Percentiles rank a stretch among this genome's conserved stretches.
phyloP scores from a whole-genome alignment of 495 filamentous ascomycete species.

The Podospora pseudoanserina region DNA sequence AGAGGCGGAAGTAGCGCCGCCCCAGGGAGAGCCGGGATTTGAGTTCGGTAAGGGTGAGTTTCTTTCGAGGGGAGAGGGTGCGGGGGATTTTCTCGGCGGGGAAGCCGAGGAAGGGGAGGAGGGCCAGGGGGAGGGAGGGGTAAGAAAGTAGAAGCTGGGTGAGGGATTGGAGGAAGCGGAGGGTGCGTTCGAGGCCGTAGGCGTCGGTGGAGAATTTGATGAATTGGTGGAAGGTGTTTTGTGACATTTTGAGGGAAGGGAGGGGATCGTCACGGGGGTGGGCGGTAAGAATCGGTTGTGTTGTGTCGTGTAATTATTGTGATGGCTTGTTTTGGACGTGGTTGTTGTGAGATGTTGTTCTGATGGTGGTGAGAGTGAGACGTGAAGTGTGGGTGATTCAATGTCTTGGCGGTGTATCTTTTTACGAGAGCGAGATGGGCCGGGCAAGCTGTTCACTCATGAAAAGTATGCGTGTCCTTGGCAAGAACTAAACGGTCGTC shows the following conservation, averaged over 20 bases:
- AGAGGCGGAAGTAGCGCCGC: slow-evolving; percentile 58
- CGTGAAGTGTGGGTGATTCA: background rate
- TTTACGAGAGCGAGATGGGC: background rate
- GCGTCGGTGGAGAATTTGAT: slow-evolving; percentile 43
- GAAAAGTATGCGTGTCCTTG: background rate
- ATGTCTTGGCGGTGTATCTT: background rate
- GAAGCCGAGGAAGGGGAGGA: slow-evolving; percentile 8
- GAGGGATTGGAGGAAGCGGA: slow-evolving; percentile 57
- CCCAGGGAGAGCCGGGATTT: slow-evolving; percentile 37
- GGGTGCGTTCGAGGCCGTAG: slow-evolving; percentile 58
- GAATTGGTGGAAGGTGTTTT: slow-evolving; percentile 36
- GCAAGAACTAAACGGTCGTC: background rate
- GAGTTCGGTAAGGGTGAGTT: slow-evolving; percentile 24
- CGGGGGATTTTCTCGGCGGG: slow-evolving; percentile 15
- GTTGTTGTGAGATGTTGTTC: background rate
- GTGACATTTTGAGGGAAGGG: background rate
- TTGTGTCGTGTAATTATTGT: background rate
- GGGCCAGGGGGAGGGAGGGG: slow-evolving; percentile 6
- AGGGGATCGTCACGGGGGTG: background rate
- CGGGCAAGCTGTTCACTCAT: no score
- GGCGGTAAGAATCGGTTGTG: background rate
- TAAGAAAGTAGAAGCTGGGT: slow-evolving; percentile 26
- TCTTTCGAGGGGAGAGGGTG: slow-evolving; percentile 7
- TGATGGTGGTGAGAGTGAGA: background rate
- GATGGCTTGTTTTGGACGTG: background rate